Base-by-base conservation (phyloP, 176 grass and related monocot genomes). In the Typha latifolia region DNA sequence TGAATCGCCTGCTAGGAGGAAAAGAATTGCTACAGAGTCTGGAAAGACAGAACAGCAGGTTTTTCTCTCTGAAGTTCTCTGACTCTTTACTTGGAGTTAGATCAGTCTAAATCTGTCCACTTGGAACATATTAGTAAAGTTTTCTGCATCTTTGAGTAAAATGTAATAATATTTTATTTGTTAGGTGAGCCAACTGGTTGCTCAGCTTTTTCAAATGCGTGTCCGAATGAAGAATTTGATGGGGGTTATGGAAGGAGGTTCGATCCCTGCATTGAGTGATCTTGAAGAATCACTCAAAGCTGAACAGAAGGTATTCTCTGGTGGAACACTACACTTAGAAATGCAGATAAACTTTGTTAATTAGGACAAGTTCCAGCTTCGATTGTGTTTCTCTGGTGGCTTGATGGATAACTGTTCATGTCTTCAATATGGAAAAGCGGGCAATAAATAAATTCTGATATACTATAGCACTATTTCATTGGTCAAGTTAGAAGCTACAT, bases 21-120 rank as follows among this genome's bases (percentile, higher is more conserved):
- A 57, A 48, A 84, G 89, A 83, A 70, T 97, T 75, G 94, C 89
- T 0, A 82, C 74, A 48, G 89, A 92, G 12, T 85, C 94, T 69
- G 85, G 89, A 74, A 97, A 97, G 76, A 93, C 80, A 0, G 89
- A 97, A 67, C 85, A 92, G 22, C 85, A 93, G 89, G 93, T 97
- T 74, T 62, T 14, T 73, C n/a, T 67, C 13, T 24, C 15, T 48
- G 11, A 49, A 48, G 4, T 11, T 37, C 43, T 48, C 18, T 50
- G 31, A 29, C n/a, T 2, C 26, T 62, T 56, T 21, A 16, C 12
- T 48, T 12, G 43, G 2, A 12, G 67, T 65, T 48, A n/a, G 47
- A 22, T 61, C 29, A 47, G 10, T 12, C 61, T 62, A 52, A 22
- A 32, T 29, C 26, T 31, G 64, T 62, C 64, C 77, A 12, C 49